phyloP scores from a whole-genome alignment of 2,329 filamentous ascomycete species.

The Uncinocarpus reesii region DNA sequence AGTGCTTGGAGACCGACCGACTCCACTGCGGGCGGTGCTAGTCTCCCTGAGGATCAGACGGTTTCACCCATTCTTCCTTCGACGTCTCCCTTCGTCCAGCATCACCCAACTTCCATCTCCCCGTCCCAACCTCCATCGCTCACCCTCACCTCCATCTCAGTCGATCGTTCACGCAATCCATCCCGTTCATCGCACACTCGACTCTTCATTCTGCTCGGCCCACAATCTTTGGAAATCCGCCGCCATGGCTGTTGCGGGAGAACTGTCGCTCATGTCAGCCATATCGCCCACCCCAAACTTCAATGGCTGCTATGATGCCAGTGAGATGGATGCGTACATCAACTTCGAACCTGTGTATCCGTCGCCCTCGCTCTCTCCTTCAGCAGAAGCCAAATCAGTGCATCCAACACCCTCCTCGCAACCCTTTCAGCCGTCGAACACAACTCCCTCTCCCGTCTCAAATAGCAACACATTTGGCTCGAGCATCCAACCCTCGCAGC shows the following conservation, averaged over 20 bases:
- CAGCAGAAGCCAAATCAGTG: slow-evolving; percentile 11
- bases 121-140: not conserved
- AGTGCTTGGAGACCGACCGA: not conserved
- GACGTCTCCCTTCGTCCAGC: not conserved
- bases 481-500: slow-evolving; percentile 32
- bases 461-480: slow-evolving; percentile 25
- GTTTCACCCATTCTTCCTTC: not conserved
- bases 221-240: no score
- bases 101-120: not conserved
- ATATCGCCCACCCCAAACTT: slow-evolving; percentile 24
- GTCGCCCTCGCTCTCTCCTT: slow-evolving; percentile 20
- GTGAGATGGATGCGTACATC: slow-evolving; percentile 39
- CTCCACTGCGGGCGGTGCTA: not conserved
- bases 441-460: slow-evolving; percentile 27
- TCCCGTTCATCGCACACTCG: not conserved
- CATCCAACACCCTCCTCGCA: slow-evolving; percentile 10
- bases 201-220: not conserved
- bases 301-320: slow-evolving; percentile 32
- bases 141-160: not conserved
- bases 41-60: slow-evolving; percentile 2
- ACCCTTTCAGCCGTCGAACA: slow-evolving; percentile 25
- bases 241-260: slow-evolving; percentile 17
- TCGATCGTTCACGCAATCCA: not conserved
- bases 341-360: slow-evolving; percentile 39
- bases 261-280: slow-evolving; percentile 20